Conservation (phyloP, 139 green algal genomes). For the Chara braunii region DNA sequence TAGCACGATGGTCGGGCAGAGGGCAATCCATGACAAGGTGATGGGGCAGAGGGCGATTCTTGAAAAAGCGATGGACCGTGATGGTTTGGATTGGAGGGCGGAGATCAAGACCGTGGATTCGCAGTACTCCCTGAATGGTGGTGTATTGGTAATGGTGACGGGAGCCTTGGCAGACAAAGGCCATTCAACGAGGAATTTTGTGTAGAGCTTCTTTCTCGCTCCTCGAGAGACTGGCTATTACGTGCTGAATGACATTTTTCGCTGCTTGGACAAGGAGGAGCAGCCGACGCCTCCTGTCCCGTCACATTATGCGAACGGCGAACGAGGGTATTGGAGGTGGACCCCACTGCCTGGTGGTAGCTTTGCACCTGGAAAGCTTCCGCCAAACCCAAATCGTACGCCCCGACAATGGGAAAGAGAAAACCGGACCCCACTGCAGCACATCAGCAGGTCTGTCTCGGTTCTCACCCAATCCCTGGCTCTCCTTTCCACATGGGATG, state of each 20-base stretch:
- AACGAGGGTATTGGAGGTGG: too few species aligned
- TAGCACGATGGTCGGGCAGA: slow-evolving; percentile 23
- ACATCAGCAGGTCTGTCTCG: too few species aligned
- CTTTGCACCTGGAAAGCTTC: too few species aligned
- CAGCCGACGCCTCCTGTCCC: too few species aligned
- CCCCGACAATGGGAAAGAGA: too few species aligned
- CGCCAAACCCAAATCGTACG: too few species aligned
- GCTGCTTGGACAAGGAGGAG: slow-evolving; percentile 51
- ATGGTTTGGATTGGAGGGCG: slow-evolving; percentile 48
- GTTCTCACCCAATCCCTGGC: too few species aligned
- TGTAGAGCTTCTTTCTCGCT: slow-evolving; percentile 85
- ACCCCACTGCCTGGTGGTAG: too few species aligned
- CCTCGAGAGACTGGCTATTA: slow-evolving; percentile 80
- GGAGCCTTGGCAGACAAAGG: slow-evolving; percentile 49
- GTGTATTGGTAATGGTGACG: slow-evolving; percentile 73
- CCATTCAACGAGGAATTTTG: slow-evolving; percentile 47
- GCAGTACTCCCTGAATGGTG: slow-evolving; percentile 60
- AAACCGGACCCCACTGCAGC: too few species aligned
- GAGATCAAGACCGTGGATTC: slow-evolving; percentile 67
- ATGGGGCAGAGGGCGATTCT: slow-evolving; percentile 61
- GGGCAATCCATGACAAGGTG: slow-evolving; percentile 70
- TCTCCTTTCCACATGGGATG: too few species aligned
- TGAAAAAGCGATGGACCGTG: slow-evolving; percentile 58
- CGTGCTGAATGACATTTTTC: slow-evolving; percentile 84
- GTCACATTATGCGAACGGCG: too few species aligned